phyloP scores from a whole-genome alignment of 179 eudicot species.

The Carnegiea gigantea region DNA sequence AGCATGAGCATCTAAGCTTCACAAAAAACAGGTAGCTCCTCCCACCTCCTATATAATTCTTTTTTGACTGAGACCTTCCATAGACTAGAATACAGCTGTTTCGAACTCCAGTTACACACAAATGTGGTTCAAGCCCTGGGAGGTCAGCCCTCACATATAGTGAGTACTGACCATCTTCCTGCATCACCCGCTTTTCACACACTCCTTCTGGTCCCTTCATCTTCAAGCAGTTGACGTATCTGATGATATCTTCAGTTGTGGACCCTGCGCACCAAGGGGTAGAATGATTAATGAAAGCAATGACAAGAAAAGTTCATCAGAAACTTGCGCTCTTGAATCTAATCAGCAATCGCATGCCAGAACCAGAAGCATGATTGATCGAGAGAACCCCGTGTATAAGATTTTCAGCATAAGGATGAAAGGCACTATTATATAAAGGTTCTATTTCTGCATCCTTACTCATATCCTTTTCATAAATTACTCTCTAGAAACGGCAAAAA shows the following conservation, averaged over 20 bases:
- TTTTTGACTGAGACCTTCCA: neutral
- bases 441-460: too few relatives aligned
- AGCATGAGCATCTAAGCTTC: neutral
- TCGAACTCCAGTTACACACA: neutral
- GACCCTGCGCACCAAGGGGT: neutral
- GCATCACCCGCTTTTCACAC: neutral
- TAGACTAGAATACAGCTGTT: neutral
- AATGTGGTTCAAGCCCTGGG: neutral
- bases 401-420: too few relatives aligned
- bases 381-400: too few relatives aligned
- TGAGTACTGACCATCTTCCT: neutral
- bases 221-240: neutral
- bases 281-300: too few relatives aligned
- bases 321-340: too few relatives aligned
- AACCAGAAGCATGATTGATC: too few relatives aligned
- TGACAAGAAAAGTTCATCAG: too few relatives aligned
- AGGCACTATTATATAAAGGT: too few relatives aligned
- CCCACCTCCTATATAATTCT: neutral
- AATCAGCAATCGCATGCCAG: too few relatives aligned
- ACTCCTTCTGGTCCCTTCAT: neutral
- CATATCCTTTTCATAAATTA: too few relatives aligned
- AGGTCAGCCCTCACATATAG: neutral
- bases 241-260: neutral
- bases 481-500: too few relatives aligned
- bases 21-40: neutral